A percentile compares a stretch with the other conserved stretches of the same genome.
Conservation (phyloP, 805 yeast genomes). For the Millerozyma acaciae region DNA sequence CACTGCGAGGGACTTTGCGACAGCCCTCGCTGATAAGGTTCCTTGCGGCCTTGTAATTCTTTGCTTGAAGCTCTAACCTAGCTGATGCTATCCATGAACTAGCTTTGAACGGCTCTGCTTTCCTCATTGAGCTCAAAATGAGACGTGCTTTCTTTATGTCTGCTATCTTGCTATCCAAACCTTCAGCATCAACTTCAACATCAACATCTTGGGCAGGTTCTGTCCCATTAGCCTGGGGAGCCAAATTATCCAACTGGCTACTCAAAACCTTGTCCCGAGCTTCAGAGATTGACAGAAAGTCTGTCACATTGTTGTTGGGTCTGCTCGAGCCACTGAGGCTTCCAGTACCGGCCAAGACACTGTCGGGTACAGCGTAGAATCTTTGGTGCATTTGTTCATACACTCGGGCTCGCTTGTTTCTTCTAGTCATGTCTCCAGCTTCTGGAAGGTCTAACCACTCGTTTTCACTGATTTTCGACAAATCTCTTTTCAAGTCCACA, state of each 20-base stretch:
- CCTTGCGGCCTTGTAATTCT: slow-evolving; percentile 54
- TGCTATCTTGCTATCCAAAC: slow-evolving; percentile 36
- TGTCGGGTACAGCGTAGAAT: slow-evolving; percentile 81
- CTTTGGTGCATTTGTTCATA: slow-evolving; percentile 61
- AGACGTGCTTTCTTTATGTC: slow-evolving; percentile 58
- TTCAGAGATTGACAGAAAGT: slow-evolving; percentile 53
- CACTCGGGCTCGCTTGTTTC: slow-evolving; percentile 68
- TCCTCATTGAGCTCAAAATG: slow-evolving; percentile 63
- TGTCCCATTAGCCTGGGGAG: slow-evolving; percentile 12
- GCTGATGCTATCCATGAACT: slow-evolving; percentile 88
- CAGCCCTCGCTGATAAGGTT: slow-evolving; percentile 73
- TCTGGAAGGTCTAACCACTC: slow-evolving; percentile 87
- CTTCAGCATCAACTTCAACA: slow-evolving; percentile 17
- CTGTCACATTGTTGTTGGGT: slow-evolving; percentile 26
- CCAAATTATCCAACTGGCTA: slow-evolving; percentile 44
- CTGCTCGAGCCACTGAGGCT: slow-evolving; percentile 4
- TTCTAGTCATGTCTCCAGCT: slow-evolving; percentile 79
- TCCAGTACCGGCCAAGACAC: slow-evolving; percentile 40
- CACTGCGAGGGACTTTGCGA: slow-evolving; percentile 57
- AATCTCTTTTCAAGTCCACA: slow-evolving; percentile 60
- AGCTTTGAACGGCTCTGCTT: slow-evolving; percentile 67
- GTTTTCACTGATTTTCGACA: slow-evolving; percentile 55
- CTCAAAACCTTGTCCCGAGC: slow-evolving; percentile 61
- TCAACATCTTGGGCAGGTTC: slow-evolving; percentile 34
- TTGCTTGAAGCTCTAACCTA: slow-evolving; percentile 64